Evolutionary conservation across 371 early-diverging fungal species (phyloP).

Genomic region (Mycotypha africana): DNA sequence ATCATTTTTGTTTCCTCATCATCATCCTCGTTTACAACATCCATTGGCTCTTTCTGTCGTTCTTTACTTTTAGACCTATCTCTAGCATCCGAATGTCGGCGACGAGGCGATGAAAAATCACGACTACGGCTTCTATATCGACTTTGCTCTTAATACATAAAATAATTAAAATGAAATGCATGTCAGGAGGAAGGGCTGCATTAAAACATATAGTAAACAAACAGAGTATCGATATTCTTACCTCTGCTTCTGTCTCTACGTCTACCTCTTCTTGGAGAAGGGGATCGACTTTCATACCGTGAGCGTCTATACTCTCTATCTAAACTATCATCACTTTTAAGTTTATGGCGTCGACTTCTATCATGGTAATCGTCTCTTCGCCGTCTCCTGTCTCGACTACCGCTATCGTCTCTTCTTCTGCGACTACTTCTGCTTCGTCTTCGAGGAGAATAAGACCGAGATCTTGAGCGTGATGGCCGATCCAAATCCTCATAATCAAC

Average conservation of each 20-base stretch:
- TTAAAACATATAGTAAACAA: no score
- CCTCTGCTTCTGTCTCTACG: slow-evolving; percentile 8
- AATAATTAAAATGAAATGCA: no score
- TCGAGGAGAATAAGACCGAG: slow-evolving; percentile 20
- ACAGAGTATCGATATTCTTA: no score
- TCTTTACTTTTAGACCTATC: neutral
- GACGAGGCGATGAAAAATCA: slow-evolving; percentile 2
- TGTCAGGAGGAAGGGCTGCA: neutral
- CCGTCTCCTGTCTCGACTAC: slow-evolving; percentile 6
- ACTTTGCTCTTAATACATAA: no score
- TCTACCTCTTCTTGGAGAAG: slow-evolving; percentile 7
- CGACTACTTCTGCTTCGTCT: neutral
- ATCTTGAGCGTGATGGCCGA: slow-evolving; percentile 24
- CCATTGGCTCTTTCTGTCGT: neutral
- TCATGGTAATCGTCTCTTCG: neutral
- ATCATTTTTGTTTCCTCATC: slow-evolving; percentile 48
- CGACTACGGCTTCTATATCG: slow-evolving; percentile 10
- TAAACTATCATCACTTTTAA: neutral
- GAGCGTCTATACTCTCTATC: neutral
- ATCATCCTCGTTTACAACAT: slow-evolving; percentile 1
- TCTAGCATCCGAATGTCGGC: slow-evolving; percentile 2
- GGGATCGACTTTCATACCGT: slow-evolving; percentile 2
- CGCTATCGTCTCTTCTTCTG: slow-evolving; percentile 15
- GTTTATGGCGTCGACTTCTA: slow-evolving; percentile 1
- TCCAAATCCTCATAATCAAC: no score